These are phyloP conservation scores for Oidium heveae DNA, from an alignment of 2,329 filamentous ascomycete species.

Conservation along the genomic window DNA sequence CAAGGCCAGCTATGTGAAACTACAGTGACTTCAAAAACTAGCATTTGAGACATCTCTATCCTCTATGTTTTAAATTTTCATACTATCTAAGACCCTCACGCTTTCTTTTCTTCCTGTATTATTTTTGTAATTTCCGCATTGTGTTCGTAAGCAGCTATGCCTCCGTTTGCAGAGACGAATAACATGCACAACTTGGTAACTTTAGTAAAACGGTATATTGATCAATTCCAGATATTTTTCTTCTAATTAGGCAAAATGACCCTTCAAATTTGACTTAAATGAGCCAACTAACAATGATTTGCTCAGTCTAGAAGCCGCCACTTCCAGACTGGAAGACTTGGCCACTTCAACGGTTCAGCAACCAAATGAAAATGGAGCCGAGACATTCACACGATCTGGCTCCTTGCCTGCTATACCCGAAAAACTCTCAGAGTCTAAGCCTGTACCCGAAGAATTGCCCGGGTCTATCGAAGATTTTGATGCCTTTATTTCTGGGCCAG, in stretches of 20 bases:
- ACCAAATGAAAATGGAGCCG: slow-evolving; percentile 21
- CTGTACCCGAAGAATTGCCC: slow-evolving; percentile 32
- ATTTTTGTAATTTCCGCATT: too few species aligned
- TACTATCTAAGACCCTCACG: too few species aligned
- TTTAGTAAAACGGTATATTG: slow-evolving; percentile 78
- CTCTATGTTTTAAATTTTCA: too few species aligned
- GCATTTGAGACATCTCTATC: too few species aligned
- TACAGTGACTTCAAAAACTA: too few species aligned
- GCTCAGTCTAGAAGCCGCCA: slow-evolving; percentile 80
- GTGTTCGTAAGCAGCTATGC: slow-evolving; percentile 3
- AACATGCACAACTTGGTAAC: slow-evolving; percentile 95
- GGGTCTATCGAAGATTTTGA: slow-evolving; percentile 77
- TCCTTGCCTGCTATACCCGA: slow-evolving; percentile 15
- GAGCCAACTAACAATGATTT: slow-evolving; percentile 14
- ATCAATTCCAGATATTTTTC: slow-evolving; percentile 4
- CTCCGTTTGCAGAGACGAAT: slow-evolving; percentile 36
- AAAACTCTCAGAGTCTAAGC: slow-evolving; percentile 19
- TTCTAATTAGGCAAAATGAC: slow-evolving; percentile 3
- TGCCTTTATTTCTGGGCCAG: slow-evolving; percentile 42
- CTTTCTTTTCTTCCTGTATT: too few species aligned
- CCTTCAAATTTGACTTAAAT: slow-evolving; percentile 9
- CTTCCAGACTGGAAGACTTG: slow-evolving; percentile 87
- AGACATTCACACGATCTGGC: slow-evolving; percentile 16
- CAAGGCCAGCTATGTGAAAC: too few species aligned
- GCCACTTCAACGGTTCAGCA: slow-evolving; percentile 47